These are phyloP conservation scores for Pseudonitzschia delicatissima DNA, from an alignment of 108 stramenopile genomes.

Conservation along the genomic window DNA sequence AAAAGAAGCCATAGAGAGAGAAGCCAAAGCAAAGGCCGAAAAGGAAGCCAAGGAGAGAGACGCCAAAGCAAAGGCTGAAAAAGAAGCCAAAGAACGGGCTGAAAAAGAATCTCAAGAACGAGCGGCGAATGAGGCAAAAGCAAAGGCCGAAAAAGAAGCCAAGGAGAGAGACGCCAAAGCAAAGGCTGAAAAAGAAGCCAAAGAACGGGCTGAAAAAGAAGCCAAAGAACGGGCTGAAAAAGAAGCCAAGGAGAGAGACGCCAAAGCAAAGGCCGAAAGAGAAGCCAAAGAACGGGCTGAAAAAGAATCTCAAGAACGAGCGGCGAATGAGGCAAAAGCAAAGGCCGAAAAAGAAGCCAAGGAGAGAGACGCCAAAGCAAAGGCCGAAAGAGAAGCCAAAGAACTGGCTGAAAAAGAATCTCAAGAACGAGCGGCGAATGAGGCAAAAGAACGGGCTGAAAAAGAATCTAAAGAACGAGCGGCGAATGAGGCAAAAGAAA, in stretches of 20 bases:
- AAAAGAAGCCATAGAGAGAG: conserved; percentile 6
- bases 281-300: conserved; percentile 3
- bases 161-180: neutral
- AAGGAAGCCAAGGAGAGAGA: neutral
- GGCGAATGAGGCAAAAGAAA: neutral
- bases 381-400: neutral
- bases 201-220: conserved; percentile 21
- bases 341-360: neutral
- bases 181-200: conserved; percentile 7
- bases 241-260: conserved; percentile 15
- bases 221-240: conserved; percentile 24
- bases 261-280: neutral
- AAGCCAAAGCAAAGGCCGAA: neutral
- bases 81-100: neutral
- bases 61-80: neutral
- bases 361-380: neutral
- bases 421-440: neutral
- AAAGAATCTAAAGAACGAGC: neutral
- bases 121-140: too few species aligned
- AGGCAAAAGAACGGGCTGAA: neutral
- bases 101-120: neutral
- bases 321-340: neutral
- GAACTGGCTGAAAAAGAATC: neutral
- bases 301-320: neutral
- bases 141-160: neutral